Conservation (phyloP, 2,329 filamentous ascomycete species). For the Pleomassaria siparia region DNA sequence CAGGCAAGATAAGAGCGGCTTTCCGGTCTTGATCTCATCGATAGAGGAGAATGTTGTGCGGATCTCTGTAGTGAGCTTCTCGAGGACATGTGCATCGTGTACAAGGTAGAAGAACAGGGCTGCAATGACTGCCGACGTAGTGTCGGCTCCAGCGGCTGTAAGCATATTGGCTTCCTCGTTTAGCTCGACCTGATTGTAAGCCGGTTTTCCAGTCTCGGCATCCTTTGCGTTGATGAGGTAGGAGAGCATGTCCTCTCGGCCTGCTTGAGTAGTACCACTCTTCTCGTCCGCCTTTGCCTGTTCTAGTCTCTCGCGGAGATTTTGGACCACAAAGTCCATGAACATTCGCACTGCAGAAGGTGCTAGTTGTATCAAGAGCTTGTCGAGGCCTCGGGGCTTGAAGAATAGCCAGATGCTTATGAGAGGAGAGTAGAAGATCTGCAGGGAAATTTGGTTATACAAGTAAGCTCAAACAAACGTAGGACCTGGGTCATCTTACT, state of each 20-base stretch:
- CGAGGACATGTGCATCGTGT: conserved; percentile 22
- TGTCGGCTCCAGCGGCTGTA: conserved; percentile 19
- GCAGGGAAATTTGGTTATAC: not conserved
- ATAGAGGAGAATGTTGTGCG: conserved; percentile 10
- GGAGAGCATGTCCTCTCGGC: conserved; percentile 5
- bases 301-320: conserved; percentile 3
- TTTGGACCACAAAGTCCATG: conserved; percentile 4
- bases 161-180: conserved; percentile 18
- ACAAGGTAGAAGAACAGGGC: conserved; percentile 36
- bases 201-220: conserved; percentile 35
- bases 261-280: not conserved
- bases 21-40: conserved; percentile 16
- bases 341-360: conserved; percentile 1
- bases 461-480: not conserved
- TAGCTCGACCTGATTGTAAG: conserved; percentile 39
- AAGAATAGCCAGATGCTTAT: conserved; percentile 4
- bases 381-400: conserved; percentile 7
- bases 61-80: conserved; percentile 10
- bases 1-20: conserved; percentile 10
- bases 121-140: conserved; percentile 27
- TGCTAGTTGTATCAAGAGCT: not conserved
- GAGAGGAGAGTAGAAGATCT: conserved; percentile 8
- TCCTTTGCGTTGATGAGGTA: conserved; percentile 39
- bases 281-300: conserved; percentile 1
- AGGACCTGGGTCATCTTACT: conserved; percentile 6